Conservation (phyloP, 2,329 filamentous ascomycete species). For the Diaporthe aspalathi region DNA sequence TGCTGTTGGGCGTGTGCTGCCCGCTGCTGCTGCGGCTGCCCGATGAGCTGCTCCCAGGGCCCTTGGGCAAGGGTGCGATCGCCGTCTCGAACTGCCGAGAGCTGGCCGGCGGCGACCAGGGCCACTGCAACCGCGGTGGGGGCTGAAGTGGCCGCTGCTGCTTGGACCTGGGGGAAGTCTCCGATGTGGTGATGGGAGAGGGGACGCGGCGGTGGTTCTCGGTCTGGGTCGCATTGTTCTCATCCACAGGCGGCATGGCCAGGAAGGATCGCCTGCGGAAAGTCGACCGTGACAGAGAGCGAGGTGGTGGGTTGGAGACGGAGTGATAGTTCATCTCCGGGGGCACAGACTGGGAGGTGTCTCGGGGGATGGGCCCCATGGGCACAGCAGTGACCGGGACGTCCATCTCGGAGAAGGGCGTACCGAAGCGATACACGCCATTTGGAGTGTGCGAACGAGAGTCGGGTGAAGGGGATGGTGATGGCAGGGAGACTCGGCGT, state of each 20-base stretch:
- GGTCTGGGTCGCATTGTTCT: slow-evolving; percentile 64
- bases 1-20: slow-evolving; percentile 43
- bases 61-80: slow-evolving; percentile 51
- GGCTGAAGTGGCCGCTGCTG: slow-evolving; percentile 59
- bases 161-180: slow-evolving; percentile 49
- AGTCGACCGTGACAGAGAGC: slow-evolving; percentile 67
- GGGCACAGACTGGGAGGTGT: slow-evolving; percentile 89
- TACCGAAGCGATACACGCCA: slow-evolving; percentile 80
- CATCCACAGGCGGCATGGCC: slow-evolving; percentile 75
- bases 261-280: slow-evolving; percentile 75
- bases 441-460: slow-evolving; percentile 60
- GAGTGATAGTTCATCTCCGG: slow-evolving; percentile 88
- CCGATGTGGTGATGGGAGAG: slow-evolving; percentile 51
- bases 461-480: slow-evolving; percentile 58
- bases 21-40: slow-evolving; percentile 42
- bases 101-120: slow-evolving; percentile 62
- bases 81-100: slow-evolving; percentile 57
- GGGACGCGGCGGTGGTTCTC: slow-evolving; percentile 47
- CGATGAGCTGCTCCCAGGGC: slow-evolving; percentile 21
- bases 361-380: slow-evolving; percentile 78
- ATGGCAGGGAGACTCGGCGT: slow-evolving; percentile 37
- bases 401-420: slow-evolving; percentile 91
- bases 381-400: slow-evolving; percentile 82
- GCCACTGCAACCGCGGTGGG: slow-evolving; percentile 66
- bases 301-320: slow-evolving; percentile 50